These are phyloP conservation scores for Leccinum olivaceoglutinosum DNA, from an alignment of 1,284 basidiomycete genomes.

Conservation along the genomic window DNA sequence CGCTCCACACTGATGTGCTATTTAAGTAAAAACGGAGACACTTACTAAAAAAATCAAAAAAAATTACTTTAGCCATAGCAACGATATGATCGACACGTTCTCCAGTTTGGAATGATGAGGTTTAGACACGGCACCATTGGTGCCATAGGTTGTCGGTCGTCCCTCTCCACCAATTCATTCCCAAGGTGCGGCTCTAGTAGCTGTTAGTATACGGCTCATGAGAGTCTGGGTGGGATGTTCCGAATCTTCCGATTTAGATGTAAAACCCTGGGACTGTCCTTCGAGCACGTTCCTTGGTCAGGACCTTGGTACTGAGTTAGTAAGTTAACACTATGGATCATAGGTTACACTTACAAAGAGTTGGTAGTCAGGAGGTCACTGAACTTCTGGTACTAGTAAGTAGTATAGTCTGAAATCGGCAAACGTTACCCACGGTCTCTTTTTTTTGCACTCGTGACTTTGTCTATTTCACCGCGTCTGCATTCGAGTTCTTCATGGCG, in stretches of 20 bases:
- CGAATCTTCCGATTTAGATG: not conserved
- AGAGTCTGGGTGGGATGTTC: not conserved
- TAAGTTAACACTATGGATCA: not conserved
- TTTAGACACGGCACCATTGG: not conserved
- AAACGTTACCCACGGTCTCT: constrained; percentile 31
- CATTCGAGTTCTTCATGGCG: constrained; percentile 33
- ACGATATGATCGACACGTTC: not conserved
- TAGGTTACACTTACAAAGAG: not conserved
- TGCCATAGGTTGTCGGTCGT: not conserved
- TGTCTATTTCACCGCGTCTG: constrained; percentile 13
- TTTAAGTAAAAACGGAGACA: not conserved
- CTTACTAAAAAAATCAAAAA: not conserved
- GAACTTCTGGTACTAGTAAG: too few species aligned
- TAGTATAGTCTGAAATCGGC: constrained; percentile 10
- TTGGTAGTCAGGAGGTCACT: too few species aligned
- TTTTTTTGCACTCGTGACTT: constrained; percentile 24
- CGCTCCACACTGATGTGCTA: not conserved
- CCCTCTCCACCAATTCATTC: not conserved
- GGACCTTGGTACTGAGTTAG: not conserved
- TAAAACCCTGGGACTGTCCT: not conserved
- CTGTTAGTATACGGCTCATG: not conserved
- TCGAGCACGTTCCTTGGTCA: not conserved
- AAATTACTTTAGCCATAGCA: not conserved
- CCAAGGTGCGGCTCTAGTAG: not conserved
- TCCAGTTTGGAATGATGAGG: not conserved